phyloP scores from a whole-genome alignment of 108 stramenopile genomes.

The Pseudonitzschia multiseries region DNA sequence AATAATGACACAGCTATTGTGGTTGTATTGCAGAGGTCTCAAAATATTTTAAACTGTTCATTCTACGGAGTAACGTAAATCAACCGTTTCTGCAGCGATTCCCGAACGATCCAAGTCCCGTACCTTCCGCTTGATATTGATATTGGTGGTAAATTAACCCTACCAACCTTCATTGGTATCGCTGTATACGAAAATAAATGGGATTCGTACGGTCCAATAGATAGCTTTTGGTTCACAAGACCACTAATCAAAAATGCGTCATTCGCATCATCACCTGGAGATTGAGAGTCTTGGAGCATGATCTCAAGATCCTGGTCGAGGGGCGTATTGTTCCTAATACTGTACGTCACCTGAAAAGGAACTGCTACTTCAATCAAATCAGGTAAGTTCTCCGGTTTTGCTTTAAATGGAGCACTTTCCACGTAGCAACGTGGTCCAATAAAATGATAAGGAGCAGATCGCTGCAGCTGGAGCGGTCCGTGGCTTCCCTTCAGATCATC shows the following conservation, averaged over 20 bases:
- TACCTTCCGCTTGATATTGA: conserved; percentile 56
- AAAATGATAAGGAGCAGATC: conserved; percentile 45
- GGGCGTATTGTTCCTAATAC: conserved; percentile 59
- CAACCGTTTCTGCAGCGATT: conserved; percentile 8
- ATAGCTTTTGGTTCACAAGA: conserved; percentile 42
- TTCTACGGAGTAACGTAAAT: conserved; percentile 13
- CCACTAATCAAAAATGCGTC: conserved; percentile 56
- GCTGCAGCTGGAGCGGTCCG: conserved; percentile 58
- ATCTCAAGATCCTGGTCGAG: conserved; percentile 59
- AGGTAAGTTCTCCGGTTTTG: conserved; percentile 42
- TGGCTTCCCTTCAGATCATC: conserved; percentile 30
- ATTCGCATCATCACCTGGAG: conserved; percentile 15
- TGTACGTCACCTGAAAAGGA: conserved; percentile 67
- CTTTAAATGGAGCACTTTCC: conserved; percentile 67
- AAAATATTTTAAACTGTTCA: background rate
- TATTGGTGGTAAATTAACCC: conserved; percentile 47
- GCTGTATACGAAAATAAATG: conserved; percentile 56
- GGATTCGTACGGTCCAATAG: conserved; percentile 60
- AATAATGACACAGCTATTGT: too few relatives aligned
- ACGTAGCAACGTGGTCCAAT: conserved; percentile 68
- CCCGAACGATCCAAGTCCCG: conserved; percentile 63
- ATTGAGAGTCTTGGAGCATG: conserved; percentile 31
- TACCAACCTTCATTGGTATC: conserved; percentile 64
- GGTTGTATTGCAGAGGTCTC: too few relatives aligned
- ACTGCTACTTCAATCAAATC: conserved; percentile 50